Base-by-base conservation (phyloP, 2,329 filamentous ascomycete genomes). In the Emergomyces pasteurianus region DNA sequence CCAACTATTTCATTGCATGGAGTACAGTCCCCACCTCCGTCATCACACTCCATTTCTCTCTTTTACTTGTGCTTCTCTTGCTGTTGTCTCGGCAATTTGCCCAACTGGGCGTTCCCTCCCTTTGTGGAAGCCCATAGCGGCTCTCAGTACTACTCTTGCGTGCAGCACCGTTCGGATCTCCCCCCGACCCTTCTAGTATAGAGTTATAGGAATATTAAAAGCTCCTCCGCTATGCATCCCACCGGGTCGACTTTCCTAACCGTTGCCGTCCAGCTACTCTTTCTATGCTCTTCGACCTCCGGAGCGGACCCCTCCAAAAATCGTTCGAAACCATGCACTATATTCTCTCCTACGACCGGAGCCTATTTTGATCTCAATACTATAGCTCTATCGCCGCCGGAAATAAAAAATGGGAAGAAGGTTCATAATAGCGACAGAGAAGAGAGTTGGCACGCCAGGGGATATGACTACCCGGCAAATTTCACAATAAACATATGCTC, bases 351-450 rank as follows among this genome's bases (percentile, higher is more conserved):
- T 3, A 79, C 77, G n/a, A 81, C 79, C 14, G 83, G 83, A 61
- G 76, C 81, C 60, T 86, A 84, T 75, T 86, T 85, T 73, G 84
- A 87, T 68, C 76, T 87, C 34, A 84, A 79, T 65, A 75, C 80
- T 8, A 78, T 87, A 64, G 79, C 79, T 36, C 72, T 85, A 58
- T 74, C 74, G 43, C 78, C 79, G 40, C 79, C 81, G 14, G 70
- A 72, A 59, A 53, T 67, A 49, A 74, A 75, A 60, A 71, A 77
- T 58, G 71, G 73, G 49, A 72, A 76, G 59, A 77, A 75, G 60
- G 64, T 69, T 54, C 67, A 70, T 58, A 73, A 72, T 61, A 71
- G 72, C 61, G 68, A 69, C 36, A 72, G 73, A 36, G 71, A 73
- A 26, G 74, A 75, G 58, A 80, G 78, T 65, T 80, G 78, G 76